Evolutionary conservation across 371 early-diverging fungal genomes (phyloP).

Genomic region (Entomophthora muscae): DNA sequence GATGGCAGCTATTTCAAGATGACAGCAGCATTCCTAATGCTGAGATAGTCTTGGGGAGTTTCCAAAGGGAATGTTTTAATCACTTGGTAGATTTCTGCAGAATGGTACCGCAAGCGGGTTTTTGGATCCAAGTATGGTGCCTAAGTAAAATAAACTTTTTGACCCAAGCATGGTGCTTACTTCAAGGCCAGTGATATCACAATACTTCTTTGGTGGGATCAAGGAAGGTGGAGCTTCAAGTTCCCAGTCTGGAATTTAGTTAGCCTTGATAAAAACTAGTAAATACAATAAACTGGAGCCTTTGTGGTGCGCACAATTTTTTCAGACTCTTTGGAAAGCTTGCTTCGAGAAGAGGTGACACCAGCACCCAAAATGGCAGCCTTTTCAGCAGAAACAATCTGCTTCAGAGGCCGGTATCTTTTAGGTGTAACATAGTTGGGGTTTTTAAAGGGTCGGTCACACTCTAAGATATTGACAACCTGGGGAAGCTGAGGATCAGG

Average conservation of each 20-base stretch:
- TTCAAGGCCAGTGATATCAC: slow-evolving; percentile 75
- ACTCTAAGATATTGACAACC: not conserved
- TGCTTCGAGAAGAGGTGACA: slow-evolving; percentile 41
- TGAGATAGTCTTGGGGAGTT: slow-evolving; percentile 64
- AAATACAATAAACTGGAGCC: not conserved
- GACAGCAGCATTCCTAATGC: slow-evolving; percentile 62
- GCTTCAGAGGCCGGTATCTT: slow-evolving; percentile 58
- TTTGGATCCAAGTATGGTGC: slow-evolving; percentile 79
- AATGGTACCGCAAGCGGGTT: slow-evolving; percentile 62
- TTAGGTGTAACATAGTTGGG: slow-evolving; percentile 35
- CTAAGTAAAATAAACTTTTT: slow-evolving; percentile 11
- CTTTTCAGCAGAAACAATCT: slow-evolving; percentile 53
- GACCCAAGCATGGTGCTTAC: slow-evolving; percentile 13
- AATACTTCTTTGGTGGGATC: slow-evolving; percentile 71
- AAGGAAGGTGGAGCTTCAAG: slow-evolving; percentile 73
- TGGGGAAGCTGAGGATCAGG: not conserved
- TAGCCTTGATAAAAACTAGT: not conserved
- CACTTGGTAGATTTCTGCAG: slow-evolving; percentile 61
- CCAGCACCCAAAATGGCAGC: slow-evolving; percentile 33
- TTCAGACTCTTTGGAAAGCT: not conserved
- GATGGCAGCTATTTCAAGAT: slow-evolving; percentile 46
- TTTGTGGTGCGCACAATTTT: not conserved
- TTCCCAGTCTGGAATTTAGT: slow-evolving; percentile 36
- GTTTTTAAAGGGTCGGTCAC: slow-evolving; percentile 41
- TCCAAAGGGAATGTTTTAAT: slow-evolving; percentile 52